These are phyloP conservation scores for Colletotrichum aenigma DNA, from an alignment of 2,329 filamentous ascomycete species.

Conservation along the genomic window DNA sequence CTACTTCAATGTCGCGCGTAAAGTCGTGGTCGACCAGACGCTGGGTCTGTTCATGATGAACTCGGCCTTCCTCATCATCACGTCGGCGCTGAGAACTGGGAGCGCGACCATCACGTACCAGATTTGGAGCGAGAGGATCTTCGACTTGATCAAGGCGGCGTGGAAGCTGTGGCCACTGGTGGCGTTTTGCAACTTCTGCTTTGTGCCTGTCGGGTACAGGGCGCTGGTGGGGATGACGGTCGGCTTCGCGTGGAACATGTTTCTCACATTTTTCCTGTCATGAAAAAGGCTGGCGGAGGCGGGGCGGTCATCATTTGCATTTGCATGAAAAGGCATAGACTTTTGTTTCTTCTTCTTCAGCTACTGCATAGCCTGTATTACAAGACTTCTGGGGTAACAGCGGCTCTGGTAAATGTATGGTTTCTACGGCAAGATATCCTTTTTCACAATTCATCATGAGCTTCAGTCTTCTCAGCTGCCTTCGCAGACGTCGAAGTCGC, in stretches of 20 bases:
- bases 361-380: neutral
- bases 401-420: neutral
- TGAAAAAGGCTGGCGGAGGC: neutral
- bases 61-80: slow-evolving; percentile 37
- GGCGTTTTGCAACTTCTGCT: slow-evolving; percentile 37
- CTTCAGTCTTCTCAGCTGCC: neutral
- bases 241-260: slow-evolving; percentile 41
- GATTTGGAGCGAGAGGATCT: slow-evolving; percentile 31
- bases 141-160: slow-evolving; percentile 34
- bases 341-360: neutral
- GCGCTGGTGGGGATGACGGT: slow-evolving; percentile 39
- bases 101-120: slow-evolving; percentile 25
- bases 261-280: slow-evolving; percentile 37
- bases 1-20: slow-evolving; percentile 37
- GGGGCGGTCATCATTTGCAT: neutral
- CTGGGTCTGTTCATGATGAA: slow-evolving; percentile 37
- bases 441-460: neutral
- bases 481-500: neutral
- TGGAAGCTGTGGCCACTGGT: slow-evolving; percentile 42
- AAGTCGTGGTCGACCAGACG: slow-evolving; percentile 40
- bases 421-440: neutral
- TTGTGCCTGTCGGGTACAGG: slow-evolving; percentile 38
- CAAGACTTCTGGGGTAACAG: neutral
- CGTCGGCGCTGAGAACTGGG: slow-evolving; percentile 35
- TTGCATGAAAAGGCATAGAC: neutral